A percentile compares a stretch with the other conserved stretches of the same genome.
Evolutionary conservation across 345 rosid species (phyloP).

Genomic region (Salix brachista): DNA sequence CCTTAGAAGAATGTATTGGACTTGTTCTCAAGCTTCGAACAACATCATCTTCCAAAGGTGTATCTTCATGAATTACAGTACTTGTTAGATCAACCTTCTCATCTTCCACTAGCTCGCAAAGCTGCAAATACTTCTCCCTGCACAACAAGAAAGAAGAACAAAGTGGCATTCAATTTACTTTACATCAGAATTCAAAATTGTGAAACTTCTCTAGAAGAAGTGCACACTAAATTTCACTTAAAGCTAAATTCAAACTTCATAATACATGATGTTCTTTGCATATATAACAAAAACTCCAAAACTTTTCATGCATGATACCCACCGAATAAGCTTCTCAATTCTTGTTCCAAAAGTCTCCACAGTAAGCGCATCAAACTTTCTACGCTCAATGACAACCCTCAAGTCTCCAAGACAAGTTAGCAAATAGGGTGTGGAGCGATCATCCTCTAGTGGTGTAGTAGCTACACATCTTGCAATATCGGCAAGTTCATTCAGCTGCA

Average conservation of each 20-base stretch:
- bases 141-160: conserved; percentile 20
- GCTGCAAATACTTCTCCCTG: conserved; percentile 97
- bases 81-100: conserved; percentile 82
- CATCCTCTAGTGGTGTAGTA: conserved; percentile 73
- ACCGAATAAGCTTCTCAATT: conserved; percentile 91
- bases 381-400: conserved; percentile 73
- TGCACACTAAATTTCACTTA: conserved; percentile 1
- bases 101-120: conserved; percentile 86
- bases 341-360: conserved; percentile 95
- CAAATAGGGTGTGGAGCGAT: conserved; percentile 57
- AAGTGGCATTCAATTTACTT: background rate
- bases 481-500: conserved; percentile 95
- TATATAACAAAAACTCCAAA: background rate
- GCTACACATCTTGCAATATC: conserved; percentile 96
- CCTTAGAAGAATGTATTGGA: conserved; percentile 79
- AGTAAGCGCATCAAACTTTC: conserved; percentile 90
- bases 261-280: background rate
- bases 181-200: conserved; percentile 1
- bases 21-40: conserved; percentile 93
- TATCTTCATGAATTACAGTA: conserved; percentile 90
- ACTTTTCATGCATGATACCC: conserved; percentile 23
- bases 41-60: conserved; percentile 96
- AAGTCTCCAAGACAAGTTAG: conserved; percentile 80
- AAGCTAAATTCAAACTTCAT: background rate
- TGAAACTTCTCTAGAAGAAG: background rate